phyloP scores from a whole-genome alignment of 257 asterid species.

The Scutellaria galericulata region DNA sequence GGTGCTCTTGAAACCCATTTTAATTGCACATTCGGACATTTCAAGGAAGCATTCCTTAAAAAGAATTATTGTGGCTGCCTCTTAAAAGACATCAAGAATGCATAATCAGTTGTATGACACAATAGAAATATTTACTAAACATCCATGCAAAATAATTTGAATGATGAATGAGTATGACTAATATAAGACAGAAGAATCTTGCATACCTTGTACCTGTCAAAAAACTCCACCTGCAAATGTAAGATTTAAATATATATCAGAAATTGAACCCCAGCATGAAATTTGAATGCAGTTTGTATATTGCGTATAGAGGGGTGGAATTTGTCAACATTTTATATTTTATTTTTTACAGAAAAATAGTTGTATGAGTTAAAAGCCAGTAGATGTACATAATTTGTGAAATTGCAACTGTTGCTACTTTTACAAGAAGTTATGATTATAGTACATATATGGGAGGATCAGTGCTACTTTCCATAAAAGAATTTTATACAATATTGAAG shows the following conservation, averaged over 20 bases:
- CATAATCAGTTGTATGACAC: conserved; percentile 10
- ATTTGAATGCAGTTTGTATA: neutral
- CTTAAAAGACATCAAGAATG: conserved; percentile 1
- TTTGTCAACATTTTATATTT: neutral
- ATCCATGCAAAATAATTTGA: conserved; percentile 4
- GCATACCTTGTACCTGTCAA: conserved; percentile 87
- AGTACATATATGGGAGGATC: neutral
- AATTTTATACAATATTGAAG: no score
- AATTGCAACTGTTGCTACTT: neutral
- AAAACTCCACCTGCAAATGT: conserved; percentile 82
- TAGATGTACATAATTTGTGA: neutral
- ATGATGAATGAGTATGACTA: conserved; percentile 7
- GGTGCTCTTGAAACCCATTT: neutral
- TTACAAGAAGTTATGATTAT: neutral
- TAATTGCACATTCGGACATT: neutral
- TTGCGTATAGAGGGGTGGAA: conserved; percentile 1
- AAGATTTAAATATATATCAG: conserved; percentile 34
- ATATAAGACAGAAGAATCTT: conserved; percentile 28
- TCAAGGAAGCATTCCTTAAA: neutral
- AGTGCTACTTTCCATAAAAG: no score
- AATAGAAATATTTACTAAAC: conserved; percentile 5
- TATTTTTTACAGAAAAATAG: conserved; percentile 2
- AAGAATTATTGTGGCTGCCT: neutral
- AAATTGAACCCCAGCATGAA: conserved; percentile 19
- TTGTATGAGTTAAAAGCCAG: conserved; percentile 14